Base-by-base conservation (phyloP, 371 early-diverging fungal species). In the Zychaea mexicana region DNA sequence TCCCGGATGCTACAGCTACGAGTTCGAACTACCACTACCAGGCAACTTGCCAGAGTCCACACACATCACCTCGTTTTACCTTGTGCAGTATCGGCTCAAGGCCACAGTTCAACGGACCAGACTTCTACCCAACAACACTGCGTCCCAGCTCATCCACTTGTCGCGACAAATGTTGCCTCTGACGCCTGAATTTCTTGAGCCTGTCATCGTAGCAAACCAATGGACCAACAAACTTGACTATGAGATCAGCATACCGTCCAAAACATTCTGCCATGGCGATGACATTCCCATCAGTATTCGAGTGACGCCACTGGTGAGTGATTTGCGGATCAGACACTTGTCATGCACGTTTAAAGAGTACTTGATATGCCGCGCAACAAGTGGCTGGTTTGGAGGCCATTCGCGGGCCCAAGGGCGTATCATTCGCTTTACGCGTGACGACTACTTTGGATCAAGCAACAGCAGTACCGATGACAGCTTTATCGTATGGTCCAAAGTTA, bases 141-240 rank as follows among this genome's bases (percentile, higher is more conserved):
- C 42, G 2, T 52, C 64, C 31, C 66, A 70, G 32, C 15, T 46
- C 2, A 38, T 75, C 21, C 69, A 71, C 45, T 10, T 76, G 30
- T 70, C 72, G 42, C 72, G 76, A 2, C 76, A 74, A 54, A 45
- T 66, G 22, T 42, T 65, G 15, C 65, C 70, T 15, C 45, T 76
- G 22, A 60, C 67, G 13, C 38, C 65, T 33, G 73, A 75, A 19
- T 78, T 67, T 52, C 28, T 71, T 46, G 75, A 78, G n/a, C 77
- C 82, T 10, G 61, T 78, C 1, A 55, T 63, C 5, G 57, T 81
- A 6, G 52, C 71, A 8, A 73, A 75, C 49, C 71, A 71, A 60
- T 81, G 82, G 82, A 61, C 66, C 19, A 62, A 71, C 22, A 81
- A 78, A 52, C 26, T 81, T 3, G 72, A 72, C n/a, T 81, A 78